These are phyloP conservation scores for Galerina sulciceps DNA, from an alignment of 768 basidiomycete species.

Conservation along the genomic window DNA sequence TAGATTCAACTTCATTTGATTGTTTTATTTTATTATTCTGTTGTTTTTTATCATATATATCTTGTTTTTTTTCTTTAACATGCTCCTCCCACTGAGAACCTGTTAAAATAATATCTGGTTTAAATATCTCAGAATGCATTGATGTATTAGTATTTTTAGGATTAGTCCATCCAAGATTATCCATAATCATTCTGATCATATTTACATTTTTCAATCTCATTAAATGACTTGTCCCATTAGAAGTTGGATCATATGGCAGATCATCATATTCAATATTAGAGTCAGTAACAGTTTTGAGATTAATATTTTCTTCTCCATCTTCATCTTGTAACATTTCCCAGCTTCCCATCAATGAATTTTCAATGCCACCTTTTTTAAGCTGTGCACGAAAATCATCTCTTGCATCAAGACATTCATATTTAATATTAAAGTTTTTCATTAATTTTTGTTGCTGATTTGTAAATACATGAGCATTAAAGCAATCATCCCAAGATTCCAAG, in stretches of 20 bases:
- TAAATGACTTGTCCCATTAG: not conserved
- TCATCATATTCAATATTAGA: slow-evolving; percentile 1
- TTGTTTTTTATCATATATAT: slow-evolving; percentile 8
- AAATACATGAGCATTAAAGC: slow-evolving; percentile 6
- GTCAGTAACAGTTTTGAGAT: not conserved
- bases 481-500: slow-evolving; percentile 1
- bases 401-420: slow-evolving; percentile 40
- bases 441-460: not conserved
- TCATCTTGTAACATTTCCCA: not conserved
- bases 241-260: not conserved
- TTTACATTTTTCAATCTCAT: not conserved
- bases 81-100: slow-evolving; percentile 12
- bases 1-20: not conserved
- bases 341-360: not conserved
- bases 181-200: not conserved
- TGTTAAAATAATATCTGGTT: slow-evolving; percentile 1
- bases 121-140: not conserved
- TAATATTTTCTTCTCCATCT: no score
- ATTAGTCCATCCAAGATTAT: no score
- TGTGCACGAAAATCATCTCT: slow-evolving; percentile 32
- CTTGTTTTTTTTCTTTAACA: slow-evolving; percentile 11
- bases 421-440: slow-evolving; percentile 31
- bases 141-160: no score
- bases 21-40: not conserved
- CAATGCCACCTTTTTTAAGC: slow-evolving; percentile 11